Percentiles rank a stretch among this genome's conserved stretches.
Evolutionary conservation across 805 yeast species (phyloP).

Genomic region (Candida coquimbonensis): DNA sequence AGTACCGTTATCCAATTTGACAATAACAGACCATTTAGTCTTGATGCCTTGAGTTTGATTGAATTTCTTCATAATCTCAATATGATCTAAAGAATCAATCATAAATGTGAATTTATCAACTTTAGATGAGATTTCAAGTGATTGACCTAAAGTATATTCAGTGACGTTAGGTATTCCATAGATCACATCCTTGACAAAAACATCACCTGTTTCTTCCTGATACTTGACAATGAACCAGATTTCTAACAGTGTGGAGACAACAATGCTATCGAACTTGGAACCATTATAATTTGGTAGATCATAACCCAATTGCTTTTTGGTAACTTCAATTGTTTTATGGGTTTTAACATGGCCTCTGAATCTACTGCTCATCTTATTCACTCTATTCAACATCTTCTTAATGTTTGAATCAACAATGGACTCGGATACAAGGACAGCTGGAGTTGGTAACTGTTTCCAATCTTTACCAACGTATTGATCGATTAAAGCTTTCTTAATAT

Average conservation of each 20-base stretch:
- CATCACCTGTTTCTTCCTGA: slow-evolving; percentile 22
- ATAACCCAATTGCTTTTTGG: slow-evolving; percentile 44
- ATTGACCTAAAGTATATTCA: slow-evolving; percentile 40
- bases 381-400: slow-evolving; percentile 38
- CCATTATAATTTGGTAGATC: slow-evolving; percentile 26
- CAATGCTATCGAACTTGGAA: slow-evolving; percentile 38
- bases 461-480: slow-evolving; percentile 33
- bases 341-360: slow-evolving; percentile 76
- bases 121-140: slow-evolving; percentile 34
- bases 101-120: slow-evolving; percentile 45
- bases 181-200: slow-evolving; percentile 37
- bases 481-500: slow-evolving; percentile 10
- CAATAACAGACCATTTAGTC: slow-evolving; percentile 52
- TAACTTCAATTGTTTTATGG: slow-evolving; percentile 61
- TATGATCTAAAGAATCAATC: slow-evolving; percentile 55
- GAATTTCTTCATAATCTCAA: slow-evolving; percentile 38
- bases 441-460: slow-evolving; percentile 48
- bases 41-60: slow-evolving; percentile 19
- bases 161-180: slow-evolving; percentile 55
- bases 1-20: slow-evolving; percentile 69
- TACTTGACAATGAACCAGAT: slow-evolving; percentile 43
- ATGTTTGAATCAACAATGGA: slow-evolving; percentile 33
- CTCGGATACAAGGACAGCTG: slow-evolving; percentile 46
- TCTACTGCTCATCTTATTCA: slow-evolving; percentile 28
- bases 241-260: slow-evolving; percentile 66